phyloP scores from a whole-genome alignment of 1,284 basidiomycete species.

The Cryptococcus sp. region DNA sequence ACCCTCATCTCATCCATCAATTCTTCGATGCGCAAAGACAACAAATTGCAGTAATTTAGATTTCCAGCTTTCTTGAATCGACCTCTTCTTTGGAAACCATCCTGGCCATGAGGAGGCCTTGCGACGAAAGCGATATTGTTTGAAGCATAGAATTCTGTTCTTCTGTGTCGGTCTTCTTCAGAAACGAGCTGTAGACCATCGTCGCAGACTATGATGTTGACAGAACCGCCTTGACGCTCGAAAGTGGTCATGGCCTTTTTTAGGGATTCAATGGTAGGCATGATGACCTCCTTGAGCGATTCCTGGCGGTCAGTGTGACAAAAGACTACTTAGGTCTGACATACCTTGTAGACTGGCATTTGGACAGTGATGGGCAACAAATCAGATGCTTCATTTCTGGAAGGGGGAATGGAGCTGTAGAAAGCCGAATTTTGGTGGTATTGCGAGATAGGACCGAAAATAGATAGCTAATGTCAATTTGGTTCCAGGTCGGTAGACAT shows the following conservation, averaged over 20 bases:
- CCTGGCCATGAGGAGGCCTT: constrained; percentile 65
- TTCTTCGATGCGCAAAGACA: constrained; percentile 70
- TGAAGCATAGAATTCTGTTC: constrained; percentile 70
- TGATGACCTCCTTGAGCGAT: constrained; percentile 51
- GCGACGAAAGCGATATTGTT: constrained; percentile 81
- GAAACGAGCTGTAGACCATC: constrained; percentile 65
- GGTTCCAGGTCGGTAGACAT: constrained; percentile 42
- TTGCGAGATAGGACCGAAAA: constrained; percentile 54
- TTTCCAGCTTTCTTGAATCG: constrained; percentile 87
- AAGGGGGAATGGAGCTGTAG: constrained; percentile 52
- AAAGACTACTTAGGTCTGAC: constrained; percentile 46
- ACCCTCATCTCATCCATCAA: constrained; percentile 56
- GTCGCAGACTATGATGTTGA: constrained; percentile 39
- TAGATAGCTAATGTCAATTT: constrained; percentile 16
- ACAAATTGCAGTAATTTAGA: constrained; percentile 75
- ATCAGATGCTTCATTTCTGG: constrained; percentile 22
- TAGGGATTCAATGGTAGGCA: constrained; percentile 68
- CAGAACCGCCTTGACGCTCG: constrained; percentile 50
- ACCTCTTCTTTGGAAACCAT: constrained; percentile 73
- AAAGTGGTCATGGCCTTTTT: constrained; percentile 65
- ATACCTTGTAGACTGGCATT: constrained; percentile 65
- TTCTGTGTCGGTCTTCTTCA: constrained; percentile 60
- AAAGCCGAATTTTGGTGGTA: constrained; percentile 53
- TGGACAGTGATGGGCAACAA: constrained; percentile 59
- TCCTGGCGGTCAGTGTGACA: constrained; percentile 49